phyloP scores from a whole-genome alignment of 2,329 filamentous ascomycete genomes.

The Hypoxylon rubiginosum region DNA sequence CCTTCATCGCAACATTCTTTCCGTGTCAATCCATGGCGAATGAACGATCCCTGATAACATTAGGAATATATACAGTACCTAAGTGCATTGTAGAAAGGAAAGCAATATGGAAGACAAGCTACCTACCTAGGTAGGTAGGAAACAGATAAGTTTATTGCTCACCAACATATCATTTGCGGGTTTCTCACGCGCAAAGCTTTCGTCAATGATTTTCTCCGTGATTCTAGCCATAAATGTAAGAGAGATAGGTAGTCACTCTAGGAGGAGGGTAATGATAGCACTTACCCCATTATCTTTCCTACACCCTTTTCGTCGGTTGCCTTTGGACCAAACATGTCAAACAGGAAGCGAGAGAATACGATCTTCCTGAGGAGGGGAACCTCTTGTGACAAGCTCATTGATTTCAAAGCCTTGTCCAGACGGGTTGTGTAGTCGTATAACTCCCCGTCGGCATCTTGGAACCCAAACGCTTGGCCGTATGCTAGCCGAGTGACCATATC shows the following conservation, averaged over 20 bases:
- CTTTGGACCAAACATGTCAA: slow-evolving; percentile 45
- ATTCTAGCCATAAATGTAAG: slow-evolving; percentile 27
- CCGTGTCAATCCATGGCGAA: slow-evolving; percentile 48
- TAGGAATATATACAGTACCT: background rate
- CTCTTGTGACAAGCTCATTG: slow-evolving; percentile 39
- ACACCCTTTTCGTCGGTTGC: slow-evolving; percentile 43
- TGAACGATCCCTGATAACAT: slow-evolving; percentile 47
- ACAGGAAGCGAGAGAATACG: slow-evolving; percentile 39
- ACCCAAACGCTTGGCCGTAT: slow-evolving; percentile 48
- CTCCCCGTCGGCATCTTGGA: slow-evolving; percentile 44
- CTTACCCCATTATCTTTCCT: slow-evolving; percentile 42
- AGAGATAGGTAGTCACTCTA: background rate
- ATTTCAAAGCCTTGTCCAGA: slow-evolving; percentile 25
- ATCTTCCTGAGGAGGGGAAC: slow-evolving; percentile 43
- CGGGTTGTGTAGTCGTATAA: slow-evolving; percentile 42
- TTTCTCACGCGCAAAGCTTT: slow-evolving; percentile 31
- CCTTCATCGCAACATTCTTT: slow-evolving; percentile 48
- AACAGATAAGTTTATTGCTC: slow-evolving; percentile 7
- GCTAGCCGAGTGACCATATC: slow-evolving; percentile 48
- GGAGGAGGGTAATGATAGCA: background rate
- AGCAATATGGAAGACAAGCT: too few species aligned
- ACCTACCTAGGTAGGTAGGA: too few species aligned
- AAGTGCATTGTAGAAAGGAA: background rate
- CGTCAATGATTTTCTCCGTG: slow-evolving; percentile 30
- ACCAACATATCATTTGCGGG: slow-evolving; percentile 43